These are phyloP conservation scores for Catenaria anguillulae DNA, from an alignment of 371 early-diverging fungal species.

Conservation along the genomic window DNA sequence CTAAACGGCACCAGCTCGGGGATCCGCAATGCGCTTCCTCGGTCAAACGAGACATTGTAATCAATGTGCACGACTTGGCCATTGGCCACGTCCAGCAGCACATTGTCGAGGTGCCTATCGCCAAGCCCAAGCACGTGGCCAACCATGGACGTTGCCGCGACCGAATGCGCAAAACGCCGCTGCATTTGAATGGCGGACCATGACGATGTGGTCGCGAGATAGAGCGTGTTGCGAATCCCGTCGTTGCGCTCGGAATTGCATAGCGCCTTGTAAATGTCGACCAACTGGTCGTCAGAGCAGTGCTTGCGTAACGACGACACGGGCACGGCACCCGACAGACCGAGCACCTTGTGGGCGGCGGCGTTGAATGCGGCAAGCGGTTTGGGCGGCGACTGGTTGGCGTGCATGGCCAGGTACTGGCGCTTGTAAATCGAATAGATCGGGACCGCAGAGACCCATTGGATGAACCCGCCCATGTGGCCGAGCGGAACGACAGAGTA, in stretches of 20 bases:
- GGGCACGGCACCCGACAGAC: conserved; percentile 33
- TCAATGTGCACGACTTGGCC: conserved; percentile 97
- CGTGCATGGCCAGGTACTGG: conserved; percentile 22
- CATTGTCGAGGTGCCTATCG: conserved; percentile 97
- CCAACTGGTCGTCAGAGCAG: conserved; percentile 49
- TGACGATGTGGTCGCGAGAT: not conserved
- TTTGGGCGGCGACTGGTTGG: conserved; percentile 8
- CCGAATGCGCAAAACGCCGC: conserved; percentile 25
- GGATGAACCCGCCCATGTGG: conserved; percentile 86
- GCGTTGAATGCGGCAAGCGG: conserved; percentile 9
- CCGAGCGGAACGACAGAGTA: conserved; percentile 93
- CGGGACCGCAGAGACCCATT: conserved; percentile 87
- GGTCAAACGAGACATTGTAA: conserved; percentile 93
- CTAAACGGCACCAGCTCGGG: conserved; percentile 98
- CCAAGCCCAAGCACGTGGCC: conserved; percentile 97
- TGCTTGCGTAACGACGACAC: conserved; percentile 34
- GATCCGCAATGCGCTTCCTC: conserved; percentile 45
- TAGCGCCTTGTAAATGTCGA: conserved; percentile 42
- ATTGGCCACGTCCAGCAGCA: conserved; percentile 64
- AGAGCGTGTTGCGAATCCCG: conserved; percentile 20
- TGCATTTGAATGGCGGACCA: not conserved
- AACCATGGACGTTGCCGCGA: conserved; percentile 81
- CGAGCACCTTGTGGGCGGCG: conserved; percentile 18
- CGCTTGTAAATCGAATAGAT: conserved; percentile 29
- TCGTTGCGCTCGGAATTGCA: conserved; percentile 46